phyloP scores from a whole-genome alignment of 2,329 filamentous ascomycete species.

The Colletotrichum sp. region DNA sequence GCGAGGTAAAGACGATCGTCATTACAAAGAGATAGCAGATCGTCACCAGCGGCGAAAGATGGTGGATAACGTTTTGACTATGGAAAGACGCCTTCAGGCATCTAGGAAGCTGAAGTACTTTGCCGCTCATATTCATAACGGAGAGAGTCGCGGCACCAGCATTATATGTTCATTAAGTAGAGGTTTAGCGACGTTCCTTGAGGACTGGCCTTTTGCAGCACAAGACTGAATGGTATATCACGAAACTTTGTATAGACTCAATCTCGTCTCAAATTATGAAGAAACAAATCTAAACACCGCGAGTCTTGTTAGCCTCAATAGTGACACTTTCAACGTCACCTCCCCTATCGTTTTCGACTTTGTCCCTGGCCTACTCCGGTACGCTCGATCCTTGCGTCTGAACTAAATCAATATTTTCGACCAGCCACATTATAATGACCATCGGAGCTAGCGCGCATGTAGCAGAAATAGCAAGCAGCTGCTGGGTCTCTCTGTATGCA shows the following conservation, averaged over 20 bases:
- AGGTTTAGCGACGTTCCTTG: slow-evolving; percentile 21
- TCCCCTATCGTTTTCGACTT: neutral
- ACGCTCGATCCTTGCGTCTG: neutral
- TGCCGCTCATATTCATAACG: slow-evolving; percentile 25
- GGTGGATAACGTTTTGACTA: slow-evolving; percentile 28
- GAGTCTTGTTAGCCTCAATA: neutral
- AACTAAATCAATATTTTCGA: neutral
- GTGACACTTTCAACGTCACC: neutral
- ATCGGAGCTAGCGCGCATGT: neutral
- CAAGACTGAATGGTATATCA: too few relatives aligned
- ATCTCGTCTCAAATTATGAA: too few relatives aligned
- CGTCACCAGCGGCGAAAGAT: slow-evolving; percentile 21
- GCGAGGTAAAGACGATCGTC: slow-evolving; percentile 26
- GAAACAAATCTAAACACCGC: neutral
- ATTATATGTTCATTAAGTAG: slow-evolving; percentile 27
- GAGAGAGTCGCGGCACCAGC: slow-evolving; percentile 18
- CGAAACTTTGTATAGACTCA: neutral
- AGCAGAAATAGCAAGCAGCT: neutral
- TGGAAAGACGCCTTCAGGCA: slow-evolving; percentile 21
- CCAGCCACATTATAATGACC: neutral
- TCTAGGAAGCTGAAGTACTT: slow-evolving; percentile 20
- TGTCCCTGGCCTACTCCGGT: neutral
- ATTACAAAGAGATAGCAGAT: neutral
- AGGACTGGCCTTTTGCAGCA: slow-evolving; percentile 14
- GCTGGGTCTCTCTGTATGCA: neutral